phyloP scores from a whole-genome alignment of 208 protist genomes.

The Dictyostelium gargantuum region DNA sequence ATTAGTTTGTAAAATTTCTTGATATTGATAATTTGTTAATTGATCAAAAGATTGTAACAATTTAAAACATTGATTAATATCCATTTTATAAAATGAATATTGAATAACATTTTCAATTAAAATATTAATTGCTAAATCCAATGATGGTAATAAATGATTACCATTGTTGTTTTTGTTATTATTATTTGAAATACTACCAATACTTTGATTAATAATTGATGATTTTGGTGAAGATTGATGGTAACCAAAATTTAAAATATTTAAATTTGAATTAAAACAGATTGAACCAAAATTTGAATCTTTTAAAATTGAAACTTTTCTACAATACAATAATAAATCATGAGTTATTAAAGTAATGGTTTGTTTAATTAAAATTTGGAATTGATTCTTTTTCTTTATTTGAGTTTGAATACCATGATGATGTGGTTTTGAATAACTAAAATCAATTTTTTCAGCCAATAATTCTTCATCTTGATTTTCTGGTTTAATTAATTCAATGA shows the following conservation, averaged over 20 bases:
- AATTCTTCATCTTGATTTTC: not conserved
- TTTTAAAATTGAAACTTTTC: slow-evolving; percentile 31
- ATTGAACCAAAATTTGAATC: not conserved
- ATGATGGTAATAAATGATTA: not conserved
- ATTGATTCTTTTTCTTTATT: not conserved
- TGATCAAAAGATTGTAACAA: not conserved
- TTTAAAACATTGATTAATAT: not conserved
- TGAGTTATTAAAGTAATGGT: not conserved
- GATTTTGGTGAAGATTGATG: not conserved
- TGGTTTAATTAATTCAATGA: not conserved
- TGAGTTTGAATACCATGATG: not conserved
- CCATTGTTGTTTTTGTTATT: not conserved
- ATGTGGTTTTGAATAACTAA: not conserved
- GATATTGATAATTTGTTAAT: slow-evolving; percentile 3
- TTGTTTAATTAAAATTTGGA: slow-evolving; percentile 8
- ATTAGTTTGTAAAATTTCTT: not conserved
- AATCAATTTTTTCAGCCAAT: not conserved
- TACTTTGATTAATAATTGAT: not conserved
- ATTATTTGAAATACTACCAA: not conserved
- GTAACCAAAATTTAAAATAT: not conserved
- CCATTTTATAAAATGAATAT: not conserved
- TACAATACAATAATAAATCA: slow-evolving; percentile 43
- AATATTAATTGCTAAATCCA: slow-evolving; percentile 27
- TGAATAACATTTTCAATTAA: not conserved
- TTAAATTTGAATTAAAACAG: slow-evolving; percentile 49